A percentile compares a stretch with the other conserved stretches of the same genome.
phyloP scores from a whole-genome alignment of 495 filamentous ascomycete species.

The Barbatosphaeria neglecta region DNA sequence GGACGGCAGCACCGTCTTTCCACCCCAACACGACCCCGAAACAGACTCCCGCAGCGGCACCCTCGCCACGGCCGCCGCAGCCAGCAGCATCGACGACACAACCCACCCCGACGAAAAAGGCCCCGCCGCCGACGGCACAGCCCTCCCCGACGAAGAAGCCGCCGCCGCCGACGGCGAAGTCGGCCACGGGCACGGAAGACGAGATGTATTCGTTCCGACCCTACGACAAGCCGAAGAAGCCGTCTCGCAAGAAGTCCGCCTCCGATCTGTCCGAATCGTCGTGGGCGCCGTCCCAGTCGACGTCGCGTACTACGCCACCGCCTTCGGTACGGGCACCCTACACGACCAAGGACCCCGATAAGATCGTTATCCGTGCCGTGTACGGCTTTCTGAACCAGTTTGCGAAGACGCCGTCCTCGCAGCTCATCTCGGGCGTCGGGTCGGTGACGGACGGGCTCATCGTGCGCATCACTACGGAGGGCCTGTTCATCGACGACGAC shows the following conservation, averaged over 20 bases:
- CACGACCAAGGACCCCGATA: slow-evolving; percentile 77
- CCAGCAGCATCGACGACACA: slow-evolving; percentile 15
- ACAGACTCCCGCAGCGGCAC: slow-evolving; percentile 20
- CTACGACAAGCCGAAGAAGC: slow-evolving; percentile 57
- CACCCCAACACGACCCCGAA: slow-evolving; percentile 9
- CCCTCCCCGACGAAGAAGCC: slow-evolving; percentile 24
- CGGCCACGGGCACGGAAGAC: slow-evolving; percentile 49
- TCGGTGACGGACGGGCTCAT: slow-evolving; percentile 78
- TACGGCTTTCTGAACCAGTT: slow-evolving; percentile 81
- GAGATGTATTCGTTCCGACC: slow-evolving; percentile 70
- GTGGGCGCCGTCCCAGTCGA: slow-evolving; percentile 70
- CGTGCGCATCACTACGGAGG: slow-evolving; percentile 74
- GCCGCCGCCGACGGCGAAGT: slow-evolving; percentile 46
- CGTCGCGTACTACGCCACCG: slow-evolving; percentile 75
- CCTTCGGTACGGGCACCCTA: slow-evolving; percentile 65
- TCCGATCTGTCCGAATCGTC: slow-evolving; percentile 74
- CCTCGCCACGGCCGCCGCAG: slow-evolving; percentile 3
- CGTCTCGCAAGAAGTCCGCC: slow-evolving; percentile 36
- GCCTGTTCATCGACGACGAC: slow-evolving; percentile 94
- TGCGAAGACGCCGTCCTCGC: slow-evolving; percentile 65
- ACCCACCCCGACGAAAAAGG: slow-evolving; percentile 6
- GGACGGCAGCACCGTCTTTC: slow-evolving; percentile 5
- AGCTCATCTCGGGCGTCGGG: slow-evolving; percentile 64
- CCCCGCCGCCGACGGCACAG: slow-evolving; percentile 24
- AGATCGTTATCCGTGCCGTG: slow-evolving; percentile 87